Base-by-base conservation (phyloP, 148 eudicot genomes). In the Chenopodium formosanum region DNA sequence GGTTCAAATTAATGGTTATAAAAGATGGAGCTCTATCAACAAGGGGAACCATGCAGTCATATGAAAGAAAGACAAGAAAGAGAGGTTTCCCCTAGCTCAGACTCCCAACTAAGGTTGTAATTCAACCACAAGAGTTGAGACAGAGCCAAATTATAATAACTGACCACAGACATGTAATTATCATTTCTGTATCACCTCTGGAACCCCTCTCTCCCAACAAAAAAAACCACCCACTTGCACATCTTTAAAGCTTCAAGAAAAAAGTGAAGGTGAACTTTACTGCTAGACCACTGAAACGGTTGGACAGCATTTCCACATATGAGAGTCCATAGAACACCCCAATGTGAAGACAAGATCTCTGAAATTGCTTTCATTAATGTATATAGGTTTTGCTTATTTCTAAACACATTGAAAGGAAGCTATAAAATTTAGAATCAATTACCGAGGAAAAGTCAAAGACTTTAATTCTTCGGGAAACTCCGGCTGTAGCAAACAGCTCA, bases 401-500 rank as follows among this genome's bases (percentile, higher is more conserved):
- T 44, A 12, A 14, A 23, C 40, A 76, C 48, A 7, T 53, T 20
- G 17, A 56, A 50, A 56, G 65, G 65, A 67, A 69, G 80, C 69
- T 37, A 52, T 9, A 14, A 64, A 52, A 73, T 25, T 50, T 50
- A 32, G 22, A 23, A 80, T 68, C 81, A 77, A 78, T 87, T 79
- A 90, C 93, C 82, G 93, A 86, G 77, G 91, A 87, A 83, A 90
- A 89, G 86, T 90, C 91, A 67, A 90, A 90, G 74, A 90, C 91
- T 83, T 89, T 90, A 80, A 90, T 90, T 74, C 90, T 83, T 44
- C 89, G 84, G 34, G 91, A 89, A 86, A 90, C 93, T 76, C 93
- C 93, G 81, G 93, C 93, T 77, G 93, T 90, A 7, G 93, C 93
- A 86, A 90, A 90, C 77, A 90, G 56, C 89, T 89, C 93, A 82